Evolutionary conservation across 1,284 basidiomycete species (phyloP).

Genomic region (Rhizoctonia solani): DNA sequence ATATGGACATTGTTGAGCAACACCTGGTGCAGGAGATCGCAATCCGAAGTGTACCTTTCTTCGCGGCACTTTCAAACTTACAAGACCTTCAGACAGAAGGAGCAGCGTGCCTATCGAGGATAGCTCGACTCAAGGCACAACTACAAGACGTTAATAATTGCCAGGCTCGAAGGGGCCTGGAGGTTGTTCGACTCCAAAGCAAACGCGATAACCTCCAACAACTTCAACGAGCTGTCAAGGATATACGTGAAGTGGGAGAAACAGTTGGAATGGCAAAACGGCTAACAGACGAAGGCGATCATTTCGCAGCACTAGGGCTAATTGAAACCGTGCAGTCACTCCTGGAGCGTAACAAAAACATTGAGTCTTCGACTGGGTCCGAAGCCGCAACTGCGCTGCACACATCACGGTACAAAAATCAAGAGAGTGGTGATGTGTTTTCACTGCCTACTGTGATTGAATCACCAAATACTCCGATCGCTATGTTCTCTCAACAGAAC

Average conservation of each 20-base stretch:
- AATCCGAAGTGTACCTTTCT: conserved; percentile 89
- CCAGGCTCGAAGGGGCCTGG: conserved; percentile 75
- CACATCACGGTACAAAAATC: not conserved
- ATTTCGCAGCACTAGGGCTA: conserved; percentile 78
- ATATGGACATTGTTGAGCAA: conserved; percentile 93
- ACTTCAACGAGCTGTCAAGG: conserved; percentile 65
- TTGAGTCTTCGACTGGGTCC: conserved; percentile 17
- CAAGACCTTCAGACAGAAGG: conserved; percentile 92
- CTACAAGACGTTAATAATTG: conserved; percentile 78
- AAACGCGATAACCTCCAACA: conserved; percentile 63
- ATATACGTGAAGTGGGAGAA: conserved; percentile 73
- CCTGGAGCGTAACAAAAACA: conserved; percentile 53
- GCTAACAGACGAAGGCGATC: conserved; percentile 79
- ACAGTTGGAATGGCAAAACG: conserved; percentile 70
- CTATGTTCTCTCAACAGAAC: not conserved
- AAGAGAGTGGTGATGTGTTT: not conserved
- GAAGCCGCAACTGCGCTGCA: not conserved
- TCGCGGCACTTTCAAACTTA: conserved; percentile 92
- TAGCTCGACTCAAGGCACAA: conserved; percentile 71
- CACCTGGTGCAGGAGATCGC: conserved; percentile 95
- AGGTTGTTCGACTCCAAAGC: conserved; percentile 69
- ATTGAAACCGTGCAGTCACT: conserved; percentile 74
- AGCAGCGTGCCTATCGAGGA: conserved; percentile 76
- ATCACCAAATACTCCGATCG: conserved; percentile 15
- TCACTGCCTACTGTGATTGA: conserved; percentile 19